Percentiles rank a stretch among this genome's conserved stretches.
Conservation (phyloP, 345 rosid species). For the Heritiera littoralis region DNA sequence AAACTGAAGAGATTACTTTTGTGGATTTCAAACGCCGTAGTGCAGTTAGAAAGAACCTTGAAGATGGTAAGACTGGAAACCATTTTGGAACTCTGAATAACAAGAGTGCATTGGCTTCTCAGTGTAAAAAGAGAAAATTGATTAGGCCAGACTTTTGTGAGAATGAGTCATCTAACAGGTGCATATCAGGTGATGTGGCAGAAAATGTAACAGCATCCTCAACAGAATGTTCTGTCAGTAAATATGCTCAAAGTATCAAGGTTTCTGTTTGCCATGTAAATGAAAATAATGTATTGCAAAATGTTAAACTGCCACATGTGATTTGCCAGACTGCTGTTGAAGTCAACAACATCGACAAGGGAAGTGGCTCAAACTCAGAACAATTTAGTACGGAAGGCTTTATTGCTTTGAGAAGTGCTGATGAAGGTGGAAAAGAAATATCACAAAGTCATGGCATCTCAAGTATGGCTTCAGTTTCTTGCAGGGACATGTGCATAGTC, state of each 20-base stretch:
- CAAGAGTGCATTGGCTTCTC: conserved; percentile 15
- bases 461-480: neutral
- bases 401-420: neutral
- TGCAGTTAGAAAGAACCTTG: conserved; percentile 26
- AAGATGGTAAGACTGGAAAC: conserved; percentile 22
- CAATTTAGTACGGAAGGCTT: neutral
- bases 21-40: conserved; percentile 59
- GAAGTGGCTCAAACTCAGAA: conserved; percentile 3
- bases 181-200: neutral
- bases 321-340: conserved; percentile 3
- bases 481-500: neutral
- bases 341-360: conserved; percentile 14
- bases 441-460: neutral
- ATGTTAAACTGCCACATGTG: neutral
- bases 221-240: neutral
- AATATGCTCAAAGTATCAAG: conserved; percentile 11
- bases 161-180: conserved; percentile 22
- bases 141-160: conserved; percentile 48
- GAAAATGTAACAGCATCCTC: neutral
- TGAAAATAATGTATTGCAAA: neutral
- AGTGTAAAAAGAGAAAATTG: conserved; percentile 50
- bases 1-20: conserved; percentile 34
- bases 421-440: conserved; percentile 17
- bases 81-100: conserved; percentile 9
- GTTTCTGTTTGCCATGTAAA: neutral